Evolutionary conservation across 1,284 basidiomycete species (phyloP).

Genomic region (Moesziomyces sp.): DNA sequence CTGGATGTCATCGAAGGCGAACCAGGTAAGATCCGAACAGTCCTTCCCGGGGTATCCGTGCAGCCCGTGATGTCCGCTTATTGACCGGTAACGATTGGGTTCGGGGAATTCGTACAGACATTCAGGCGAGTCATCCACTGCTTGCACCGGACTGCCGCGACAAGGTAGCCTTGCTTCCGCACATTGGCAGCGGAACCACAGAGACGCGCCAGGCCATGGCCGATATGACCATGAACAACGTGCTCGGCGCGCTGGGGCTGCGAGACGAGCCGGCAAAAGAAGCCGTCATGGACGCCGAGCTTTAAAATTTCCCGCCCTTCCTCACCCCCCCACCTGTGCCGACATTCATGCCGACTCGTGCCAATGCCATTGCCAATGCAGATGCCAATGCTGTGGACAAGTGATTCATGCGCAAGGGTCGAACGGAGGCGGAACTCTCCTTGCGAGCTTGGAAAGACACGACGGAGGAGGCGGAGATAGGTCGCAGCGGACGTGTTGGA

Average conservation of each 20-base stretch:
- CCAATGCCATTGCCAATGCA: neutral
- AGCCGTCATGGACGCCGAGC: constrained; percentile 47
- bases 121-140: constrained; percentile 80
- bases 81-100: neutral
- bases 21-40: constrained; percentile 70
- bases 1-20: constrained; percentile 94
- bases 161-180: constrained; percentile 84
- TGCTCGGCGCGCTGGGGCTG: constrained; percentile 52
- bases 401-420: neutral
- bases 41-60: constrained; percentile 6
- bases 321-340: neutral
- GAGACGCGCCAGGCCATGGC: constrained; percentile 88
- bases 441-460: too few species aligned
- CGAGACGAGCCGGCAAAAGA: constrained; percentile 30
- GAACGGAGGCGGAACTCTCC: too few species aligned
- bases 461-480: too few species aligned
- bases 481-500: too few species aligned
- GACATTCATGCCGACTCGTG: neutral
- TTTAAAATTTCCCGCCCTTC: constrained; percentile 11
- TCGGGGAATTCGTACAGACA: constrained; percentile 63
- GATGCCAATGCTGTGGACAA: too few species aligned
- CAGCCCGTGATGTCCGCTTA: constrained; percentile 11
- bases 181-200: constrained; percentile 87
- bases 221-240: constrained; percentile 48
- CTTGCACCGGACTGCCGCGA: constrained; percentile 69